These are phyloP conservation scores for Condylostoma magnum DNA, from an alignment of 169 alveolate genomes.

Conservation along the genomic window DNA sequence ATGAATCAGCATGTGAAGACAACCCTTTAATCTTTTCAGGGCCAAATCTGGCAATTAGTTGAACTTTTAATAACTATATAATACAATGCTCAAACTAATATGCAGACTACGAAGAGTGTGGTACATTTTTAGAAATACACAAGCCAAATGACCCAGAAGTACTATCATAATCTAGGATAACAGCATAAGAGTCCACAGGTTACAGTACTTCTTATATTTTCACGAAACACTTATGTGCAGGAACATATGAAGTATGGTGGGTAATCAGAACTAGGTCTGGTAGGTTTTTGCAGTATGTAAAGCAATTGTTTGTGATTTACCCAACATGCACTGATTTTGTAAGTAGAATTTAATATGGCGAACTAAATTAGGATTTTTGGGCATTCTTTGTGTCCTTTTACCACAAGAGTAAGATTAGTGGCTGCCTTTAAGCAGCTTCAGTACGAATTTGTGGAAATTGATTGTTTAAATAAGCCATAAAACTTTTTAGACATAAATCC, in stretches of 20 bases:
- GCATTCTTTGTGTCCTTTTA: too few relatives aligned
- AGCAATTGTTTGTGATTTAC: slow-evolving; percentile 53
- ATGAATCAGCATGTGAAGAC: slow-evolving; percentile 66
- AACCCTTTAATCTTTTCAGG: slow-evolving; percentile 46
- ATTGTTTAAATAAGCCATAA: too few relatives aligned
- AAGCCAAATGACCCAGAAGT: slow-evolving; percentile 44
- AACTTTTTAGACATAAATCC: too few relatives aligned
- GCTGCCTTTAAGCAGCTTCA: too few relatives aligned
- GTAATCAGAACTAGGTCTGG: slow-evolving; percentile 62
- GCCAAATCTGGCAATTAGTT: slow-evolving; percentile 62
- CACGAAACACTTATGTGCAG: slow-evolving; percentile 62
- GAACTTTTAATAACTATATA: slow-evolving; percentile 60
- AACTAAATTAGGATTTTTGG: too few relatives aligned
- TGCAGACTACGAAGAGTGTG: slow-evolving; percentile 43
- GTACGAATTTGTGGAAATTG: too few relatives aligned
- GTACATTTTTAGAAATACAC: slow-evolving; percentile 74
- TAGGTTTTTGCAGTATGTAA: slow-evolving; percentile 51
- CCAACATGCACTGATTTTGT: slow-evolving; percentile 47
- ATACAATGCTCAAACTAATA: slow-evolving; percentile 50
- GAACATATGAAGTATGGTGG: slow-evolving; percentile 73
- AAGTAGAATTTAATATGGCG: too few relatives aligned
- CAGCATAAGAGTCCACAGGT: slow-evolving; percentile 41
- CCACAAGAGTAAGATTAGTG: too few relatives aligned
- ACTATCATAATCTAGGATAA: slow-evolving; percentile 38
- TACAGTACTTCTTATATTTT: slow-evolving; percentile 58